A percentile compares a stretch with the other conserved stretches of the same genome.
Conservation (phyloP, 805 yeast genomes). For the Yarrowia sp. region DNA sequence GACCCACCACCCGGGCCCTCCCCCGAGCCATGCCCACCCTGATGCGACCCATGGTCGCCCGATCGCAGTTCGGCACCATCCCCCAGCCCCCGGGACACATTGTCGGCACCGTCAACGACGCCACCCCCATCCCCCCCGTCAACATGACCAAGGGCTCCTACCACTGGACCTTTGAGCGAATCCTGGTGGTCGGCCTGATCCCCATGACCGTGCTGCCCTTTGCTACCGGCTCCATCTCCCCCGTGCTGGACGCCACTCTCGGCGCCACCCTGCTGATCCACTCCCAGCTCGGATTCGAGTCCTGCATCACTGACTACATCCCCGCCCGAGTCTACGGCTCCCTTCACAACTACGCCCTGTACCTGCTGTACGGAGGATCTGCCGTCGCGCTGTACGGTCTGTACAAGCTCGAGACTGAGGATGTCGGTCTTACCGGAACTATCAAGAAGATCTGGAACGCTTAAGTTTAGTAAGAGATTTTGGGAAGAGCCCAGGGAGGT, state of each 20-base stretch:
- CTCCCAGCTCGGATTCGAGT: constrained; percentile 79
- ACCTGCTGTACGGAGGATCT: constrained; percentile 69
- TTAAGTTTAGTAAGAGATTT: constrained; percentile 30
- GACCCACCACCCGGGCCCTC: constrained; percentile 24
- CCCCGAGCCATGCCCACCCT: constrained; percentile 13
- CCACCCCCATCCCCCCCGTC: constrained; percentile 64
- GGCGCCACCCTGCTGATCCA: constrained; percentile 69
- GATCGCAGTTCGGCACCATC: constrained; percentile 37
- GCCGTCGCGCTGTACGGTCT: constrained; percentile 71
- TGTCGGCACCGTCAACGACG: constrained; percentile 91
- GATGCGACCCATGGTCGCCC: constrained; percentile 28
- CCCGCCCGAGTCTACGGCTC: constrained; percentile 82
- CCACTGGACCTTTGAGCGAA: constrained; percentile 91
- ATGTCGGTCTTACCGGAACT: constrained; percentile 73
- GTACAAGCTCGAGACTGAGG: constrained; percentile 70
- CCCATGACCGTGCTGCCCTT: constrained; percentile 79
- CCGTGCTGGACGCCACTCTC: constrained; percentile 69
- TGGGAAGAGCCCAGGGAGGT: not conserved
- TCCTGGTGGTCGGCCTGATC: constrained; percentile 63
- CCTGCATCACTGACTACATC: constrained; percentile 90
- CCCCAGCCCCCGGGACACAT: constrained; percentile 89
- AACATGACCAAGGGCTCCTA: constrained; percentile 73
- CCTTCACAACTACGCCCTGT: constrained; percentile 67
- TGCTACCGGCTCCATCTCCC: constrained; percentile 66
- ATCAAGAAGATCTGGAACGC: constrained; percentile 62